Base-by-base conservation (phyloP, 768 basidiomycete genomes). In the Rhizopogon rudus region DNA sequence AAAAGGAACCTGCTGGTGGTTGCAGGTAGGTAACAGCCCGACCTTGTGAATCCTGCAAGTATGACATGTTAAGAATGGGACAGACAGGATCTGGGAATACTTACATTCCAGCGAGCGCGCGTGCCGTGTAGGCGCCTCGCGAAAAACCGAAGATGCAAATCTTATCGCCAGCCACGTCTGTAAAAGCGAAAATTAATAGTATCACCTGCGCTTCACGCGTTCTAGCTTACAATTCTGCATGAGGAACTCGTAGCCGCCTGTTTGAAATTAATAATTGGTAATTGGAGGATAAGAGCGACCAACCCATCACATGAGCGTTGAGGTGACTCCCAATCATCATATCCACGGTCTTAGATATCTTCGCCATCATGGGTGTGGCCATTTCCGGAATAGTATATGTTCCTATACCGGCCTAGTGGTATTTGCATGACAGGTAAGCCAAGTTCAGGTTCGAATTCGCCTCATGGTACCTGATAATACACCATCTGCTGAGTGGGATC, bases 131-230 rank as follows among this genome's bases (percentile, higher is more conserved):
- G 42, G 87, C 87, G 17, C 88, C 88, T 53, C 90, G 74, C 2
- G 88, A 90, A 67, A 91, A 91, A 0, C 88, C 91, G 62, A 92
- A 91, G 3, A 93, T 74, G 64, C 80, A 90, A 4, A 93, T 87
- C 58, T 82, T 85, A 67, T 92, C 89, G 0, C 84, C 85, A n/a
- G 77, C 77, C 40, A 80, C 71, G 54, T 87, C 85, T 87, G 20
- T 14, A 51, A n/a, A 52, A 53, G 33, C 14, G 41, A 40, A 55
- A 40, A 51, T 35, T 28, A 43, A 17, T 17, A 16, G 6, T 14
- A 17, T 44, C 29, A 20, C 28, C 1, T 5, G 25, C 5, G 16
- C 20, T 20, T 20, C 31, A 16, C 22, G n/a, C 42, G 40, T 16
- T 29, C 33, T 6, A 2, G 66, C 79, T 17, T 60, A 82, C 82